Evolutionary conservation across 75 land plant species (phyloP), one percentile per base, ranked within the genome.

Genomic region (Selaginella tamariscina): DNA sequence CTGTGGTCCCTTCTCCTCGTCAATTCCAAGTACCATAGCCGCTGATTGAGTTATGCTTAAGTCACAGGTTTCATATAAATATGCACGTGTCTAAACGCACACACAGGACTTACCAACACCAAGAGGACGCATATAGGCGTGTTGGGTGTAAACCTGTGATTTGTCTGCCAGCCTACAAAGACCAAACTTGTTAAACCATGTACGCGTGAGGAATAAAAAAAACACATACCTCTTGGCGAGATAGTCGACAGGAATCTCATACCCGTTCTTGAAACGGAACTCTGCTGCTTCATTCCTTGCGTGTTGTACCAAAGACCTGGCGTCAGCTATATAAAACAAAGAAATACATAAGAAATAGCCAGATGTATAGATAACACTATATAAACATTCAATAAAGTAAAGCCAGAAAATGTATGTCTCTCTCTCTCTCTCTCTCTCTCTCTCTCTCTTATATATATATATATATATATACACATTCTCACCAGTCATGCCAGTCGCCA

Each of bases 401-500:
- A n/a, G n/a, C n/a, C n/a, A n/a, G n/a, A n/a, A n/a, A n/a, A n/a
- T n/a, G n/a, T n/a, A n/a, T n/a, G n/a, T n/a, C n/a, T n/a, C n/a
- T n/a, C n/a, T n/a, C n/a, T n/a, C n/a, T n/a, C n/a, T n/a, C n/a
- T n/a, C n/a, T n/a, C n/a, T n/a, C n/a, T n/a, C n/a, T n/a, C n/a
- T n/a, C n/a, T n/a, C n/a, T n/a, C n/a, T n/a, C n/a, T n/a, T n/a
- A n/a, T n/a, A n/a, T n/a, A n/a, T n/a, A n/a, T n/a, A n/a, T n/a
- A n/a, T n/a, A n/a, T n/a, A n/a, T n/a, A n/a, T n/a, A n/a, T n/a
- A n/a, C n/a, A n/a, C n/a, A n/a, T 39, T 5, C 11, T 64, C 74
- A 93, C 95, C 98, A 56, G 95, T 86, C 82, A 89, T 84, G 67
- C 98, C 98, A n/a, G 98, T 93, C 0, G 98, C 95, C 22, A 93